Evolutionary conservation across 257 asterid genomes (phyloP).

Genomic region (Solanum boliviense): DNA sequence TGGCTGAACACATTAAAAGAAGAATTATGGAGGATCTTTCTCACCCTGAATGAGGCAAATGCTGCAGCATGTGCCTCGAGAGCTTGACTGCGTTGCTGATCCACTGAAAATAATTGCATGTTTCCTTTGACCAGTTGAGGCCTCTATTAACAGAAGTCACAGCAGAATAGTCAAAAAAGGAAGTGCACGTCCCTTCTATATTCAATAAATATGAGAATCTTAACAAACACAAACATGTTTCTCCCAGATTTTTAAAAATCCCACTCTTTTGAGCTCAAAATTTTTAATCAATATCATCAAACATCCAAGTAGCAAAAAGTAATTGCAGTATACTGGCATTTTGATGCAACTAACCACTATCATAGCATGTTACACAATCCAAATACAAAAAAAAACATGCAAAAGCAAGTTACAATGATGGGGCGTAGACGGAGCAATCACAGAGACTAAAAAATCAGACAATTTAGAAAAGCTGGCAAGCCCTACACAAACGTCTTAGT

Average conservation of each 20-base stretch:
- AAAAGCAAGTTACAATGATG: background rate
- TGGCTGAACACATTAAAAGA: background rate
- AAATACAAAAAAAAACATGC: background rate
- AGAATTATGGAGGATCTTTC: conserved; percentile 1
- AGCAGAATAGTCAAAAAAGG: background rate
- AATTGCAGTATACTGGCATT: background rate
- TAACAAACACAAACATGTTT: background rate
- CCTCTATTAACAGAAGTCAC: conserved; percentile 36
- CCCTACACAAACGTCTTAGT: background rate
- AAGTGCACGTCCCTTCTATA: background rate
- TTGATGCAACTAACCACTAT: background rate
- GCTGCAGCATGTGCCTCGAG: conserved; percentile 99
- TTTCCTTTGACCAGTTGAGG: conserved; percentile 96
- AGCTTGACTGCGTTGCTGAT: conserved; percentile 97
- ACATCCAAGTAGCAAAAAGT: background rate
- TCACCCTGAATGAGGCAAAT: conserved; percentile 79
- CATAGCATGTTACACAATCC: background rate
- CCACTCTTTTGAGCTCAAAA: background rate
- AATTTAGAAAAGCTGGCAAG: background rate
- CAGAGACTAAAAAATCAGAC: background rate
- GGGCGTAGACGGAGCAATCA: background rate
- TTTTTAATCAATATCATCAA: background rate
- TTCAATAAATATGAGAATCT: background rate
- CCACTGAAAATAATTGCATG: conserved; percentile 94
- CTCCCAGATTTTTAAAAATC: background rate